phyloP scores from a whole-genome alignment of 2,329 filamentous ascomycete species.

The Alternaria sp. region DNA sequence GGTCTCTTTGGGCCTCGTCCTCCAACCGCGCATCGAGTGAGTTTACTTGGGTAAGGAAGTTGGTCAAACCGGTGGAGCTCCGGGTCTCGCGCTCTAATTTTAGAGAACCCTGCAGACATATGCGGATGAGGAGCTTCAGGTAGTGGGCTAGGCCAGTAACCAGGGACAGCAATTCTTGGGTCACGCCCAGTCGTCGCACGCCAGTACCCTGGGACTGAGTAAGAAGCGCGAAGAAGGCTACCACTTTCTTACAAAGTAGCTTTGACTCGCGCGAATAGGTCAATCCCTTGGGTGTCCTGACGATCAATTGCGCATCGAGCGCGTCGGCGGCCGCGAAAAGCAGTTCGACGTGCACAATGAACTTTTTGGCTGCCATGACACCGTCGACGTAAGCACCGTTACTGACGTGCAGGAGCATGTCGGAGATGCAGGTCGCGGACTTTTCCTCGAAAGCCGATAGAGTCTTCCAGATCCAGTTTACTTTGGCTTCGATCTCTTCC shows the following conservation, averaged over 20 bases:
- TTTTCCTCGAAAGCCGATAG: conserved; percentile 97
- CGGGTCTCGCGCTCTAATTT: conserved; percentile 86
- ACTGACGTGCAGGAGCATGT: conserved; percentile 98
- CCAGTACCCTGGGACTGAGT: conserved; percentile 93
- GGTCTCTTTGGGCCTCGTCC: conserved; percentile 48
- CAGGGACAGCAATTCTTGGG: conserved; percentile 95
- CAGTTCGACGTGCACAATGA: conserved; percentile 95
- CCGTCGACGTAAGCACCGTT: conserved; percentile 96
- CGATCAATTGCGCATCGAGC: conserved; percentile 75
- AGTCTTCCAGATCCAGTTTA: conserved; percentile 97
- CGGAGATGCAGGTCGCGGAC: conserved; percentile 95
- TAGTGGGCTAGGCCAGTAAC: conserved; percentile 97
- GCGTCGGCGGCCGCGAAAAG: conserved; percentile 88
- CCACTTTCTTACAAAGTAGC: conserved; percentile 98
- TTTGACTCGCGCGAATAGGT: conserved; percentile 97
- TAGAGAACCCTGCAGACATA: conserved; percentile 91
- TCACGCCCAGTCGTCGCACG: conserved; percentile 90
- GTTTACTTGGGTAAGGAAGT: conserved; percentile 82
- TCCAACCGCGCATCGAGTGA: conserved; percentile 69
- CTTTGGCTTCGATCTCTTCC: conserved; percentile 95
- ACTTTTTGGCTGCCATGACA: conserved; percentile 91
- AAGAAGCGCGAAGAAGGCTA: conserved; percentile 93
- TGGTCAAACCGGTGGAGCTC: conserved; percentile 75
- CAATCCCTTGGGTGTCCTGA: conserved; percentile 77
- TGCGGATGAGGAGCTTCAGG: conserved; percentile 94